Evolutionary conservation across 2,329 filamentous ascomycete species (phyloP).

Genomic region (Aphanocladium album): DNA sequence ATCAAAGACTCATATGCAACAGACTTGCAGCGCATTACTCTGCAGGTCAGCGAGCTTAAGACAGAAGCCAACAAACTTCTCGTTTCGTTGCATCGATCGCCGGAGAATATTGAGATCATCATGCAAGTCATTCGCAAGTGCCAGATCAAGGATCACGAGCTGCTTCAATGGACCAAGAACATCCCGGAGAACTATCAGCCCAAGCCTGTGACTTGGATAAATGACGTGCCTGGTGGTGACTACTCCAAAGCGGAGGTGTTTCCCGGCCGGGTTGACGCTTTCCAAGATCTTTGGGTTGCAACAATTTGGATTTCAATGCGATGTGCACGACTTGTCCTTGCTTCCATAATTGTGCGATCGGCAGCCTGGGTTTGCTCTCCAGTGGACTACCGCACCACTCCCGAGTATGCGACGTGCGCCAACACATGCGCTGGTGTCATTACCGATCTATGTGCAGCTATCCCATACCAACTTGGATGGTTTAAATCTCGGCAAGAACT

Average conservation of each 20-base stretch:
- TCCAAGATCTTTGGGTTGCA: conserved; percentile 54
- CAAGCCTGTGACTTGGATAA: conserved; percentile 53
- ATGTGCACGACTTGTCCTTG: conserved; percentile 49
- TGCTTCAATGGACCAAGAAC: conserved; percentile 44
- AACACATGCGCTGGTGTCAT: conserved; percentile 48
- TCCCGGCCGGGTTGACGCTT: conserved; percentile 56
- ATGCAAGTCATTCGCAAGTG: conserved; percentile 47
- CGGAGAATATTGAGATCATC: conserved; percentile 47
- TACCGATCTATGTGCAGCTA: conserved; percentile 54
- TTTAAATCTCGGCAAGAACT: conserved; percentile 42
- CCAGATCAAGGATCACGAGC: conserved; percentile 48
- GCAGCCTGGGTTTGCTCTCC: conserved; percentile 57
- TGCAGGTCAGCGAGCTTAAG: conserved; percentile 52
- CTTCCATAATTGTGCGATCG: conserved; percentile 52
- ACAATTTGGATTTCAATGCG: conserved; percentile 53
- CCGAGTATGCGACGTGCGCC: conserved; percentile 54
- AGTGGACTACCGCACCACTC: conserved; percentile 57
- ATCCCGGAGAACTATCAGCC: conserved; percentile 47
- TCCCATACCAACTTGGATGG: conserved; percentile 60
- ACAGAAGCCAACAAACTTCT: conserved; percentile 49
- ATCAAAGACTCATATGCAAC: conserved; percentile 44
- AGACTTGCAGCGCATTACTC: conserved; percentile 46
- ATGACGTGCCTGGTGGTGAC: conserved; percentile 47
- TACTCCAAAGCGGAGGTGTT: conserved; percentile 51
- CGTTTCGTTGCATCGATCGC: conserved; percentile 38